Evolutionary conservation across 2,329 filamentous ascomycete genomes (phyloP), one percentile per base, ranked within the genome.

Genomic region (Hypoxylon sp.): DNA sequence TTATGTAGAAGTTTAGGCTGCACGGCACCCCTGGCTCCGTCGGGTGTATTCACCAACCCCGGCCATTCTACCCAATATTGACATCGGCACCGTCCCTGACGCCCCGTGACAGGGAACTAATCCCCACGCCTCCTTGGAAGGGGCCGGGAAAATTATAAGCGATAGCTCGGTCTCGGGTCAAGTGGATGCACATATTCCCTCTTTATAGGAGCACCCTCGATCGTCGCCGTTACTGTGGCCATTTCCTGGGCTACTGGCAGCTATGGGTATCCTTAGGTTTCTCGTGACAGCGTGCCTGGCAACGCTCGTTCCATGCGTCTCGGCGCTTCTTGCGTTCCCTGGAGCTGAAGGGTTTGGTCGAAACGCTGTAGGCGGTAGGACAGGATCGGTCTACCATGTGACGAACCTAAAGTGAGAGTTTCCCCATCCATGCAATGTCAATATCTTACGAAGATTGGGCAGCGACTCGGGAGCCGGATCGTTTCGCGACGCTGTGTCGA

Each of bases 281-380:
- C 46, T 74, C 19, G 55, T 42, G 2, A 35, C 56, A 3, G 66
- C 60, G 5, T 63, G 52, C 7, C 50, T 75, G 2, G 65, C 64
- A 32, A 48, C 72, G 11, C 50, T 69, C 11, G 57, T 68, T 11
- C 63, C 19, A 4, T 35, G 65, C 21, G 65, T 59, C 15, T 48
- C 69, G 44, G 62, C 71, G 1, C 62, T 74, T 3, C 60, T 74
- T 84, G 84, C 84, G 42, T 86, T 86, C 70, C 83, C 83, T 2
- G 83, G 84, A 19, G 84, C 84, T 8, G 83, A 85, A 75, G 83
- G 84, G 10, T 84, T 86, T 67, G 84, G 84, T 11, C 79, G 80
- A 53, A 77, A 83, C 50, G 82, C 84, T 2, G 77, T 81, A 5
- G 83, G 84, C 29, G 84, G 84, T 6, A 80, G 83, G 44, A 79